Percentiles rank a stretch among this genome's conserved stretches.
These are phyloP conservation scores for Rasamsonia emersonii DNA, from an alignment of 2,329 filamentous ascomycete genomes.

Conservation along the genomic window DNA sequence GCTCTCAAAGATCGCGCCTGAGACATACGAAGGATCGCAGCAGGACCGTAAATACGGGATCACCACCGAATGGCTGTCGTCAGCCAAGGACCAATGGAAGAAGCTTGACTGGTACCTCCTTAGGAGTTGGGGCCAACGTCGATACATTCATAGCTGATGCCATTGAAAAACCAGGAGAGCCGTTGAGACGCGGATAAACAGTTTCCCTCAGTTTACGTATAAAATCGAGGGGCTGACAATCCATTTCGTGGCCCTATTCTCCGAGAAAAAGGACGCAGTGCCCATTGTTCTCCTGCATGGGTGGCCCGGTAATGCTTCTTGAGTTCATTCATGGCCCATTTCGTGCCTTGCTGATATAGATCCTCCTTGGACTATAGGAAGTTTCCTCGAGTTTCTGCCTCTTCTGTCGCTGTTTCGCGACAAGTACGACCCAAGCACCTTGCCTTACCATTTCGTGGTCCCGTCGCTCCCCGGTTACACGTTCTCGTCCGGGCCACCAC, in stretches of 20 bases:
- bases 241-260: constrained; percentile 51
- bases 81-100: constrained; percentile 37
- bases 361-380: constrained; percentile 12
- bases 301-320: constrained; percentile 46
- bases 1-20: constrained; percentile 41
- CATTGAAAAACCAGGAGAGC: constrained; percentile 17
- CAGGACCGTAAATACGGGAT: constrained; percentile 38
- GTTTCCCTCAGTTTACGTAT: constrained; percentile 42
- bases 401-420: constrained; percentile 39
- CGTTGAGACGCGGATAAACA: constrained; percentile 38
- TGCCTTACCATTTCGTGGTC: constrained; percentile 51
- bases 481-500: constrained; percentile 41
- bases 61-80: constrained; percentile 38
- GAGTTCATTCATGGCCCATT: too few relatives aligned
- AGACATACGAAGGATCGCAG: constrained; percentile 42
- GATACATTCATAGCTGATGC: constrained; percentile 13
- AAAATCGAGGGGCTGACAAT: constrained; percentile 29
- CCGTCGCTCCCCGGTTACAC: constrained; percentile 49
- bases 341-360: too few relatives aligned
- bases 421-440: constrained; percentile 41
- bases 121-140: constrained; percentile 16
- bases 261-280: constrained; percentile 39
- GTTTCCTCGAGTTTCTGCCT: constrained; percentile 48
- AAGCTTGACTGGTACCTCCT: constrained; percentile 40
- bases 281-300: constrained; percentile 48